Conservation (phyloP, 768 basidiomycete genomes). For the Leccinellum luteum region DNA sequence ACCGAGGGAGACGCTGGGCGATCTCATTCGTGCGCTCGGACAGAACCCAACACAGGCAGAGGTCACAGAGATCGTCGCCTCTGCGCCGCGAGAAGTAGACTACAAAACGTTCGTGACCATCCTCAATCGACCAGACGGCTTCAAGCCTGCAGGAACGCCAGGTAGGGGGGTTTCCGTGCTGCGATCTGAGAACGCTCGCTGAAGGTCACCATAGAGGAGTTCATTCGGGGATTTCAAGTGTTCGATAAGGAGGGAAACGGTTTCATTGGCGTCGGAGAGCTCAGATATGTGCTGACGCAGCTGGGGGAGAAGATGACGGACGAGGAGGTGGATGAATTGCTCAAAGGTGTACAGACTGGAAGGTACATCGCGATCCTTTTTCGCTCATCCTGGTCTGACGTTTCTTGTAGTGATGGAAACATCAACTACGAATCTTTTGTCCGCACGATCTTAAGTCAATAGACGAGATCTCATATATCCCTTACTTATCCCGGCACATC, state of each 20-base stretch:
- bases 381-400: background rate
- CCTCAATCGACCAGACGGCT: constrained; percentile 92
- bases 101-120: constrained; percentile 90
- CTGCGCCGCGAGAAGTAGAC: constrained; percentile 83
- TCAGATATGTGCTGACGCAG: constrained; percentile 87
- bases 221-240: constrained; percentile 98
- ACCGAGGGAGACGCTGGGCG: constrained; percentile 84
- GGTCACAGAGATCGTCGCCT: constrained; percentile 74
- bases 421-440: constrained; percentile 98
- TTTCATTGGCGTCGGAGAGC: constrained; percentile 61
- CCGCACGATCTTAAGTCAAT: constrained; percentile 90
- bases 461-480: constrained; percentile 15
- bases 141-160: constrained; percentile 94
- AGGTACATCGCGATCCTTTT: constrained; percentile 52
- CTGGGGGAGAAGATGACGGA: constrained; percentile 98
- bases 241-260: constrained; percentile 87
- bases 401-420: constrained; percentile 76
- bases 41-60: constrained; percentile 99
- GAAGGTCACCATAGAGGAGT: constrained; percentile 71
- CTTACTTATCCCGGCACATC: background rate
- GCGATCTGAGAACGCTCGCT: background rate
- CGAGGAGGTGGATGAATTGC: constrained; percentile 95
- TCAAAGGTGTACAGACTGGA: constrained; percentile 94
- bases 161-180: constrained; percentile 45
- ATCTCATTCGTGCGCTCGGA: constrained; percentile 88